phyloP scores from a whole-genome alignment of 345 rosid species.

The Anacardium occidentale region DNA sequence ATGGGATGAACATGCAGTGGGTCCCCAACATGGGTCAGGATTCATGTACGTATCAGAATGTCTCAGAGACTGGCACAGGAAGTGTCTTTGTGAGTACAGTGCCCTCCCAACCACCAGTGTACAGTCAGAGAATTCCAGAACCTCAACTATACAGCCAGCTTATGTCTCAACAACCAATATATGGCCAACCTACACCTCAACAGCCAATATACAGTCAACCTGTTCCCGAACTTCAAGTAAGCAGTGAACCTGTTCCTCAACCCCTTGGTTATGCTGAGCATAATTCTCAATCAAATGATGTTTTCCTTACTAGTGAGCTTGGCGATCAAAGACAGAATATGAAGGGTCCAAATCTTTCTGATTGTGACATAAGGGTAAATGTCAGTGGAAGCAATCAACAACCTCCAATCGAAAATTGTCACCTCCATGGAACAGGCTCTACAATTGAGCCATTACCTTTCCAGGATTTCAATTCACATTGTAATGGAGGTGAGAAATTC shows the following conservation, averaged over 20 bases:
- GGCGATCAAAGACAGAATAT: slow-evolving; percentile 26
- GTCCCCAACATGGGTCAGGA: slow-evolving; percentile 22
- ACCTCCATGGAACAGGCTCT: slow-evolving; percentile 13
- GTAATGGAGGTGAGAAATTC: slow-evolving; percentile 18
- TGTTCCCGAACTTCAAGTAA: slow-evolving; percentile 13
- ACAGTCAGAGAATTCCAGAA: slow-evolving; percentile 21
- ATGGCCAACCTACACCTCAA: background rate
- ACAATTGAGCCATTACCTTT: slow-evolving; percentile 19
- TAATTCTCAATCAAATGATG: slow-evolving; percentile 18
- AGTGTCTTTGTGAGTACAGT: slow-evolving; percentile 11
- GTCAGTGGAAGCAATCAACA: slow-evolving; percentile 26
- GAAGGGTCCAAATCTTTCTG: slow-evolving; percentile 11
- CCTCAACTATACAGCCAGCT: slow-evolving; percentile 11
- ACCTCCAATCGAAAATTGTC: slow-evolving; percentile 18
- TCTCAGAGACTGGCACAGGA: slow-evolving; percentile 17
- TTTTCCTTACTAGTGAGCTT: slow-evolving; percentile 12
- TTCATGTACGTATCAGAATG: slow-evolving; percentile 20
- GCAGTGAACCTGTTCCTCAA: slow-evolving; percentile 10
- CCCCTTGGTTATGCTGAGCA: slow-evolving; percentile 12
- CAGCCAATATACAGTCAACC: background rate
- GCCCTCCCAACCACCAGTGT: slow-evolving; percentile 23
- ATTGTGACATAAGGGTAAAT: slow-evolving; percentile 23
- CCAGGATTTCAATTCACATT: slow-evolving; percentile 18
- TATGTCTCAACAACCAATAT: slow-evolving; percentile 4
- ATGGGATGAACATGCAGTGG: slow-evolving; percentile 16